Base-by-base conservation (phyloP, 805 yeast genomes). In the Metschnikowia koreensis region DNA sequence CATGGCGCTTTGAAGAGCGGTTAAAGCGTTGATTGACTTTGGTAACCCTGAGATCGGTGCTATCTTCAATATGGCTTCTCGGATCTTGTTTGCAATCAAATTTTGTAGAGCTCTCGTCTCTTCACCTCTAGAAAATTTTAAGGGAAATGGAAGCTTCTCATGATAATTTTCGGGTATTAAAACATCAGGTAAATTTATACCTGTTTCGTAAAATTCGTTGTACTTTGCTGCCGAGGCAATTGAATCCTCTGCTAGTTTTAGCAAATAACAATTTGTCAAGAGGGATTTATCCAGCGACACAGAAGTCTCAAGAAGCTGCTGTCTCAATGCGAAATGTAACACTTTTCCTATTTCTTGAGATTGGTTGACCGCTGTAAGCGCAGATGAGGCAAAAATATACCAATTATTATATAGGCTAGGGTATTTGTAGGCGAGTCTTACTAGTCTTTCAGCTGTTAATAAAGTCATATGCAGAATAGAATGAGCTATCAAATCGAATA, bases 41-140 rank as follows among this genome's bases (percentile, higher is more conserved):
- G 97, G 97, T 12, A 91, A 74, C 0, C 97, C 97, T 13, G 84
- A 81, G 43, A 92, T 70, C 0, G 96, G 96, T 0, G 87, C 79
- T 3, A 89, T 76, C 63, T 91, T 92, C 61, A 92, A 70, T 2
- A 92, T 70, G 8, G 91, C 84, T 61, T 92, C 97, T 53, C 96
- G 74, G 48, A 87, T 72, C 58, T 86, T 81, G 39, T 74, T 73
- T 0, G 92, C 76, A 17, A 74, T 31, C 13, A 55, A 54, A 10
- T 56, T 53, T 54, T 74, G 78, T 15, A 66, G 65, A 9, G 68
- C 67, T 46, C 62, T 68, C 42, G 73, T 71, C 44, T 74, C 77
- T 36, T 68, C 67, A 13, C 67, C 51, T 33, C 60, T 64, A 28
- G 65, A 53, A 57, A 59, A 73, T 52, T 72, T 73, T 63, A 60